phyloP scores from a whole-genome alignment of 2,329 filamentous ascomycete species.

The Paecilomyces sp. region DNA sequence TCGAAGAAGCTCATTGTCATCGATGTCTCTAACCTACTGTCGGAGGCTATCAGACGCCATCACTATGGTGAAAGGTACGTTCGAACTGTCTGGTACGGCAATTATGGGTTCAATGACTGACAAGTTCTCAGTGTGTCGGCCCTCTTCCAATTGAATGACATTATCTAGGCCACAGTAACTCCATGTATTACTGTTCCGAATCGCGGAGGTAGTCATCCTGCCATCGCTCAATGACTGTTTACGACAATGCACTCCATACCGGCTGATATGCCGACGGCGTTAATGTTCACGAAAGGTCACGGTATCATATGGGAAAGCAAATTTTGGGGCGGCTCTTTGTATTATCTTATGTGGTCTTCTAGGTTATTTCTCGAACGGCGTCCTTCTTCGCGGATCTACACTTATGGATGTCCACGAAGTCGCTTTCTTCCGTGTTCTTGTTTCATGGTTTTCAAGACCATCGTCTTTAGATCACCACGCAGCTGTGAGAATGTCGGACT shows the following conservation, averaged over 20 bases:
- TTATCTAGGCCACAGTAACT: neutral
- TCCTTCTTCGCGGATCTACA: neutral
- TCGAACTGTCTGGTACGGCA: slow-evolving; percentile 8
- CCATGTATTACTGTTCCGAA: neutral
- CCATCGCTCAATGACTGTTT: neutral
- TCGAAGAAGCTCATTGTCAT: slow-evolving; percentile 81
- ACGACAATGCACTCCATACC: neutral
- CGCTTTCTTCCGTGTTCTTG: neutral
- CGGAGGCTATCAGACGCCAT: slow-evolving; percentile 90
- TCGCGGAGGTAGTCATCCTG: neutral
- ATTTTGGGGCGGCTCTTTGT: neutral
- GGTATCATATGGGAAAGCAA: neutral
- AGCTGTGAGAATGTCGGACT: neutral
- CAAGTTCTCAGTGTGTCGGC: slow-evolving; percentile 36
- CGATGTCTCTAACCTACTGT: slow-evolving; percentile 78
- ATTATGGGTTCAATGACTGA: slow-evolving; percentile 11
- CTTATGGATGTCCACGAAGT: neutral
- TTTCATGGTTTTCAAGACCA: neutral
- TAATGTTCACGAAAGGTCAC: neutral
- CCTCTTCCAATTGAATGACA: slow-evolving; percentile 58
- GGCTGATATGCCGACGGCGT: neutral
- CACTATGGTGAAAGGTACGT: slow-evolving; percentile 80
- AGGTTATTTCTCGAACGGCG: neutral
- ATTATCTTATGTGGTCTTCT: neutral
- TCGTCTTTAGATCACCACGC: neutral